Percentiles rank a stretch among this genome's conserved stretches.
Conservation (phyloP, 1,284 basidiomycete species). For the Porodaedalea pini region DNA sequence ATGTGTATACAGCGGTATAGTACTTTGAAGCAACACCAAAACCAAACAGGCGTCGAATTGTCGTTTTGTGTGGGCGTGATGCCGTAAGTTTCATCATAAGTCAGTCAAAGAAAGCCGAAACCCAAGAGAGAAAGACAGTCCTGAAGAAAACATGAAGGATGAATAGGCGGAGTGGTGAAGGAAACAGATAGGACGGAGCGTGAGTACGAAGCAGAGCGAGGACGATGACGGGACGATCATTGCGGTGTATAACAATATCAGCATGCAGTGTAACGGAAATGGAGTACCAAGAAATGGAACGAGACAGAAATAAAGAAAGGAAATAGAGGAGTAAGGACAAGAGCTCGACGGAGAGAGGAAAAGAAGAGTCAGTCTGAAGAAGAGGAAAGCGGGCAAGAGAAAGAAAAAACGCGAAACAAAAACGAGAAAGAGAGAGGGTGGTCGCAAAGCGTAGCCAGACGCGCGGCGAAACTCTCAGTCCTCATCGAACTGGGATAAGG, state of each 20-base stretch:
- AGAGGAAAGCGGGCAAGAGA: background rate
- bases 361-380: no score
- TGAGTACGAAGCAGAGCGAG: conserved; percentile 1
- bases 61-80: background rate
- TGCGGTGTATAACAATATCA: conserved; percentile 20
- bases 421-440: background rate
- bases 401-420: conserved; percentile 5
- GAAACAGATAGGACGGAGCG: background rate
- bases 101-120: no score
- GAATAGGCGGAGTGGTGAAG: background rate
- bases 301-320: background rate
- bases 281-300: background rate
- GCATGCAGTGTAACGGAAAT: conserved; percentile 10
- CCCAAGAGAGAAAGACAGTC: no score
- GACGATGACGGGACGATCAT: background rate
- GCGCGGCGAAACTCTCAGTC: background rate
- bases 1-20: no score
- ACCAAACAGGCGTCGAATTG: background rate
- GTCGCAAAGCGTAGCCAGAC: background rate
- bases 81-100: no score
- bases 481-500: background rate
- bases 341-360: no score
- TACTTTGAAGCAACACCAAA: background rate
- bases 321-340: no score
- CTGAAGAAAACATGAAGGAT: background rate